A percentile compares a stretch with the other conserved stretches of the same genome.
Evolutionary conservation across 805 yeast species (phyloP).

Genomic region (Clavispora carvajalis): DNA sequence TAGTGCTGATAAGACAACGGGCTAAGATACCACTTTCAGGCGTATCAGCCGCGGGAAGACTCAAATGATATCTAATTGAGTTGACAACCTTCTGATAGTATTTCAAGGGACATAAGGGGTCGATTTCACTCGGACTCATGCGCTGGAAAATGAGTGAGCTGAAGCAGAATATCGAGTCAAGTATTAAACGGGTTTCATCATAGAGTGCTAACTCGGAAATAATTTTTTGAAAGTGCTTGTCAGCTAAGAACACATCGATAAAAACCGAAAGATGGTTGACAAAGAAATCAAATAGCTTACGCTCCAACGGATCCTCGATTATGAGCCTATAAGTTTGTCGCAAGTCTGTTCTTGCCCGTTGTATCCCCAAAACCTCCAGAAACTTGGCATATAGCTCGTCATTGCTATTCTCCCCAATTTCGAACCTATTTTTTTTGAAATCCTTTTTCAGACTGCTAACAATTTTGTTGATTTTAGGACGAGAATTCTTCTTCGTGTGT

Average conservation of each 20-base stretch:
- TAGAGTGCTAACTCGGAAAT: conserved; percentile 32
- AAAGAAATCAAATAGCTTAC: conserved; percentile 30
- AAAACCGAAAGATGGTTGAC: conserved; percentile 23
- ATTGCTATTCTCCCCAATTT: conserved; percentile 19
- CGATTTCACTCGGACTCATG: conserved; percentile 23
- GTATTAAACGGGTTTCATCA: conserved; percentile 36
- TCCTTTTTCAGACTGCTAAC: conserved; percentile 10
- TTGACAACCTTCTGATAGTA: conserved; percentile 34
- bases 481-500: conserved; percentile 31
- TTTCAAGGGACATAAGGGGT: conserved; percentile 28
- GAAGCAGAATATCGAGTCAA: conserved; percentile 32
- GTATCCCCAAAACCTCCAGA: conserved; percentile 18
- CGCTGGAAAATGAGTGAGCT: conserved; percentile 32
- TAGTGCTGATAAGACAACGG: conserved; percentile 34
- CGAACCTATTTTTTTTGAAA: conserved; percentile 1
- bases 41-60: conserved; percentile 19
- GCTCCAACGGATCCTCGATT: conserved; percentile 21
- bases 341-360: conserved; percentile 8
- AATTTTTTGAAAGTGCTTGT: conserved; percentile 24
- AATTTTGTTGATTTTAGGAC: conserved; percentile 34
- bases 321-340: conserved; percentile 3
- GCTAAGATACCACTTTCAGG: conserved; percentile 25
- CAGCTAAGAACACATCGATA: conserved; percentile 29
- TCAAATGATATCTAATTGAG: conserved; percentile 27
- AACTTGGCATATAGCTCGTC: conserved; percentile 23